A percentile compares a stretch with the other conserved stretches of the same genome.
These are phyloP conservation scores for Tetracladium setigerum DNA, from an alignment of 495 filamentous ascomycete species.

Conservation along the genomic window DNA sequence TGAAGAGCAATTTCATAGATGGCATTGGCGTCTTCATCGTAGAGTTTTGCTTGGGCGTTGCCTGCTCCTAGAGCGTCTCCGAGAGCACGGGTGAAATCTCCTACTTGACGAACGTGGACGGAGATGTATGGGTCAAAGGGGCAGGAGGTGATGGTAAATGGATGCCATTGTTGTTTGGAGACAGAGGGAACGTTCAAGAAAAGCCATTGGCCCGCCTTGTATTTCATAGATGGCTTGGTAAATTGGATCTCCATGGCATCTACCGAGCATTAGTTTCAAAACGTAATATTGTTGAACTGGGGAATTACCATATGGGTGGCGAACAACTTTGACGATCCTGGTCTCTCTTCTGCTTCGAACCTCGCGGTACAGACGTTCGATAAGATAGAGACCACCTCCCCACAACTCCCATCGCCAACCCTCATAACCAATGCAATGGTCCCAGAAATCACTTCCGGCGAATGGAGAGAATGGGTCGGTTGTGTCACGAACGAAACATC, in stretches of 20 bases:
- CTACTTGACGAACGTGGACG: slow-evolving; percentile 91
- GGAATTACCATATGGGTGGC: slow-evolving; percentile 86
- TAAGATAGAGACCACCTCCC: slow-evolving; percentile 77
- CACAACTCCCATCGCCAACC: slow-evolving; percentile 97
- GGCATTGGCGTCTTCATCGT: slow-evolving; percentile 85
- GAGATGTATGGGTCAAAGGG: slow-evolving; percentile 92
- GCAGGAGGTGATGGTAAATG: slow-evolving; percentile 98
- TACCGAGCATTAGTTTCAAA: slow-evolving; percentile 32
- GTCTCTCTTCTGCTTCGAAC: slow-evolving; percentile 74
- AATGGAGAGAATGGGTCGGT: slow-evolving; percentile 70
- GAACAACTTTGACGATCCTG: slow-evolving; percentile 86
- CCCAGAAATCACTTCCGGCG: slow-evolving; percentile 73
- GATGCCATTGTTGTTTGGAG: slow-evolving; percentile 90
- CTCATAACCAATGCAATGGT: slow-evolving; percentile 90
- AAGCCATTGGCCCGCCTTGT: slow-evolving; percentile 97
- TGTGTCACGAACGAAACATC: slow-evolving; percentile 88
- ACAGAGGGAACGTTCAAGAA: slow-evolving; percentile 90
- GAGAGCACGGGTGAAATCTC: slow-evolving; percentile 84
- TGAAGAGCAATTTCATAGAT: slow-evolving; percentile 98
- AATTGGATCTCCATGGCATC: slow-evolving; percentile 98
- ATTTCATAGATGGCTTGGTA: slow-evolving; percentile 89
- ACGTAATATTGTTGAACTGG: neutral
- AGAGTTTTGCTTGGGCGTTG: slow-evolving; percentile 70
- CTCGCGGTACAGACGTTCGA: slow-evolving; percentile 88
- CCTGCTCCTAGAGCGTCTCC: slow-evolving; percentile 93